Percentiles rank a stretch among this genome's conserved stretches.
Evolutionary conservation across 371 early-diverging fungal genomes (phyloP).

Genomic region (Mucor saturninus): DNA sequence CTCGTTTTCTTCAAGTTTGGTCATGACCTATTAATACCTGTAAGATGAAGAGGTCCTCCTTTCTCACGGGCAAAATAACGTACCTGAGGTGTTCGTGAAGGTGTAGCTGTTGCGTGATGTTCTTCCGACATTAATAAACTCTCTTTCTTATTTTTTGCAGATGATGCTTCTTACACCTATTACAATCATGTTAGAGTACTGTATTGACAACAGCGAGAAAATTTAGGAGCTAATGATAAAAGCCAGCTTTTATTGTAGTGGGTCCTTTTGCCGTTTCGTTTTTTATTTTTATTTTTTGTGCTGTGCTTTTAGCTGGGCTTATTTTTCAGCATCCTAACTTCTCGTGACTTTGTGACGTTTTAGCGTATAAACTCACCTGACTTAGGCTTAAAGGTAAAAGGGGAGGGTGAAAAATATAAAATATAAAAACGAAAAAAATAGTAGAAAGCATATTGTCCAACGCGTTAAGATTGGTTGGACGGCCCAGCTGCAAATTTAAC

Average conservation of each 20-base stretch:
- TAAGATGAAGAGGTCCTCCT: not conserved
- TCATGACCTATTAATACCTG: not conserved
- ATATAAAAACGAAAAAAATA: not conserved
- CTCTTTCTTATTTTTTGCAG: not conserved
- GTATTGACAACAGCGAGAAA: not conserved
- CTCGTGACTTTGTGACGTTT: constrained; percentile 35
- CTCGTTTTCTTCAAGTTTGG: not conserved
- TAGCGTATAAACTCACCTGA: constrained; percentile 24
- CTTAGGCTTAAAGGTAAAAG: constrained; percentile 15
- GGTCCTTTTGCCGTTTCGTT: not conserved
- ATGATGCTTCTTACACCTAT: not conserved
- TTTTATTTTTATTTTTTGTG: constrained; percentile 6
- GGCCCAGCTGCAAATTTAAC: not conserved
- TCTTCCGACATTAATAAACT: not conserved
- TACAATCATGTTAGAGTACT: too few species aligned
- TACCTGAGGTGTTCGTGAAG: not conserved
- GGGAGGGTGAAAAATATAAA: not conserved
- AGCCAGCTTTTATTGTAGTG: not conserved
- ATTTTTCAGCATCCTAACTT: constrained; percentile 7
- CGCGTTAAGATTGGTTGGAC: not conserved
- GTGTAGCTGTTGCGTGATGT: not conserved
- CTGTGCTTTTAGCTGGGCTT: constrained; percentile 10
- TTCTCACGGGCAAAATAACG: not conserved
- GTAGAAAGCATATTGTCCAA: not conserved
- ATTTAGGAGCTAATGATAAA: not conserved